Conservation (phyloP, 805 yeast species). For the Saccharomycopsis capsularis region DNA sequence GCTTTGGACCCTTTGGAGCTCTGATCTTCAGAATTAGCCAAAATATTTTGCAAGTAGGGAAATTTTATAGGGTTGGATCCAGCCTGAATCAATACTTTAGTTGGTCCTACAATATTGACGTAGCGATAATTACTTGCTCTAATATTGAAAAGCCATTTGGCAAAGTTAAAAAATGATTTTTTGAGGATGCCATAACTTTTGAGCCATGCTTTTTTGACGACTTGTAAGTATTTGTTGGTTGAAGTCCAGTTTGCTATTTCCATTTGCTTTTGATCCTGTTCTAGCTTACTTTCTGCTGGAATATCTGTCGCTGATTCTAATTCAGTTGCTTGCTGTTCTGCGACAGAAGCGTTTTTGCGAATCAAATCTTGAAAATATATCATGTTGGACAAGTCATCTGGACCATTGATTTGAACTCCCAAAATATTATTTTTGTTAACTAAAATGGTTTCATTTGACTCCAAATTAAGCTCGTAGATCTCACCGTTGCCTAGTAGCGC, state of each 20-base stretch:
- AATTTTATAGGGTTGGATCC: background rate
- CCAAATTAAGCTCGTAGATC: constrained; percentile 32
- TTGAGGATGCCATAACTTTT: background rate
- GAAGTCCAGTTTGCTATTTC: background rate
- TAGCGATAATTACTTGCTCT: constrained; percentile 3
- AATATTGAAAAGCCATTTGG: constrained; percentile 1
- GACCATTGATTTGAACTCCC: constrained; percentile 38
- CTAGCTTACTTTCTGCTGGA: too few species aligned
- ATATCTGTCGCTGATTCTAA: background rate
- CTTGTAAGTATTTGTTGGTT: background rate
- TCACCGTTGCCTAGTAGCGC: constrained; percentile 38
- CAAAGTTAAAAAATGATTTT: background rate
- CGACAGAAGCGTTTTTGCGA: background rate
- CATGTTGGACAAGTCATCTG: constrained; percentile 29
- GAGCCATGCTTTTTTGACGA: background rate
- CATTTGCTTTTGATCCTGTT: background rate
- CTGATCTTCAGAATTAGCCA: background rate
- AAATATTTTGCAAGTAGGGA: background rate
- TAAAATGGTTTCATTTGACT: constrained; percentile 33
- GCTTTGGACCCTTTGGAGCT: too few species aligned
- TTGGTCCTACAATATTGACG: constrained; percentile 19
- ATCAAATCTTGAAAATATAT: constrained; percentile 6
- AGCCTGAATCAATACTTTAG: constrained; percentile 11
- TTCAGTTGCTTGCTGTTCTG: background rate
- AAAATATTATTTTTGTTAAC: constrained; percentile 33